Base-by-base conservation (phyloP, 1,284 basidiomycete species). In the Leccinum subfulvum region DNA sequence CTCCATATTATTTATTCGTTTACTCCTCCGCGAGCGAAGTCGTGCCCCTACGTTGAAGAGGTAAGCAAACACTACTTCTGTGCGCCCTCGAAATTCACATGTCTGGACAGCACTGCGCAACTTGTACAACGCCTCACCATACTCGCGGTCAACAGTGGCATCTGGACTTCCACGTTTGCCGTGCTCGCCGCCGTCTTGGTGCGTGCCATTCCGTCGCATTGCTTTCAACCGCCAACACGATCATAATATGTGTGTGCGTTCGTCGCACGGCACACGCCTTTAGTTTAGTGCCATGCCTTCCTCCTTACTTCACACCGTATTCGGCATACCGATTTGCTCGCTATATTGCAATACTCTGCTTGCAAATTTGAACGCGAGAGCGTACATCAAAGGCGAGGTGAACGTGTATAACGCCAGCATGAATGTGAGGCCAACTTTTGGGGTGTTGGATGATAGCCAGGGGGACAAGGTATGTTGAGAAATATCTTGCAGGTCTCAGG, bases 101-200 rank as follows among this genome's bases (percentile, higher is more conserved):
- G 37, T 57, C 5, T 18, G 8, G 11, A 4, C 18, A 71, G 68
- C 0, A 59, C 66, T 3, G 59, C 28, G 5, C 37, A 60, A 13
- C 16, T 62, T 4, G 49, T 69, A 21, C 57, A 66, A 23, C 62
- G 62, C 39, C 62, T 69, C 16, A 47, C 21, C 4, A 47, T 71
- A 9, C 64, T 71, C 21, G 57, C 67, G 0, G 41, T 68, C 8
- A 71, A 71, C n/a, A 67, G 55, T 1, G 67, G 67, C 2, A 44
- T 62, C 21, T 68, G 67, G 67, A 37, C 67, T 1, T 65, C 67
- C 4, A 7, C 18, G 11, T 69, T 68, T 7, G 62, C 65, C 0
- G 4, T 67, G 16, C 7, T 69, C 18, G 9, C 59, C 7, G 9
- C 61, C 13, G 14, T 70, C 11, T 8, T 69, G 18, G 67, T 68